A percentile compares a stretch with the other conserved stretches of the same genome.
These are phyloP conservation scores for Delitschia confertaspora DNA, from an alignment of 495 filamentous ascomycete species.

Conservation along the genomic window DNA sequence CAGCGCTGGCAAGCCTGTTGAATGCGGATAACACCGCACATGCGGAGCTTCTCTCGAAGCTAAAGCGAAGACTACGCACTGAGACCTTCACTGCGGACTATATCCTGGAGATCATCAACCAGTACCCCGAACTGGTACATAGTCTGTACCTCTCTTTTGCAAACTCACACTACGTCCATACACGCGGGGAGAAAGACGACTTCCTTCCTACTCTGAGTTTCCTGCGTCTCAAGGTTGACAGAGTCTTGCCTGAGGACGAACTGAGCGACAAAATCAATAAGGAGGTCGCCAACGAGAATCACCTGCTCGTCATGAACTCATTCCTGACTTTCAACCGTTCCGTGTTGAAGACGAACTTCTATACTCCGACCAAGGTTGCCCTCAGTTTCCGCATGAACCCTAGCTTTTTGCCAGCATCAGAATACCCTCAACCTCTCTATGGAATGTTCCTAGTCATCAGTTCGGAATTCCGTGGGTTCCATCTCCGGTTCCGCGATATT, in stretches of 20 bases:
- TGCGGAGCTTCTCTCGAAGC: slow-evolving; percentile 83
- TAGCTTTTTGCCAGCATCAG: slow-evolving; percentile 74
- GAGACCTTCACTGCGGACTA: slow-evolving; percentile 98
- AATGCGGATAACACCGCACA: slow-evolving; percentile 74
- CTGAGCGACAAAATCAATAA: slow-evolving; percentile 75
- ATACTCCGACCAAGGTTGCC: slow-evolving; percentile 96
- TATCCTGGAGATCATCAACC: slow-evolving; percentile 91
- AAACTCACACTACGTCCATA: slow-evolving; percentile 79
- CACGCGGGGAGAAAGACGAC: slow-evolving; percentile 64
- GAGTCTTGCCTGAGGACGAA: slow-evolving; percentile 66
- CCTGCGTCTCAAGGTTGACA: slow-evolving; percentile 59
- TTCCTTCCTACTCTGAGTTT: slow-evolving; percentile 76
- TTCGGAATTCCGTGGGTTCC: slow-evolving; percentile 93
- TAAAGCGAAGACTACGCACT: slow-evolving; percentile 88
- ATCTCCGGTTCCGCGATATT: slow-evolving; percentile 95
- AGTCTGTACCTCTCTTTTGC: slow-evolving; percentile 88
- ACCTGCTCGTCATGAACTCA: slow-evolving; percentile 96
- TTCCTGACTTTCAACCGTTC: slow-evolving; percentile 89
- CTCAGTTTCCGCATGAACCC: slow-evolving; percentile 93
- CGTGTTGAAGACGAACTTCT: slow-evolving; percentile 97
- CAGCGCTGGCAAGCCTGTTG: slow-evolving; percentile 70
- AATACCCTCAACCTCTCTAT: slow-evolving; percentile 89
- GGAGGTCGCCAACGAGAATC: slow-evolving; percentile 82
- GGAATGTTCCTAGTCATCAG: slow-evolving; percentile 98
- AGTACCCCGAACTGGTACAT: slow-evolving; percentile 80